Conservation (phyloP, 1,139 yeast species). For the Groenewaldozyma auringiensis region DNA sequence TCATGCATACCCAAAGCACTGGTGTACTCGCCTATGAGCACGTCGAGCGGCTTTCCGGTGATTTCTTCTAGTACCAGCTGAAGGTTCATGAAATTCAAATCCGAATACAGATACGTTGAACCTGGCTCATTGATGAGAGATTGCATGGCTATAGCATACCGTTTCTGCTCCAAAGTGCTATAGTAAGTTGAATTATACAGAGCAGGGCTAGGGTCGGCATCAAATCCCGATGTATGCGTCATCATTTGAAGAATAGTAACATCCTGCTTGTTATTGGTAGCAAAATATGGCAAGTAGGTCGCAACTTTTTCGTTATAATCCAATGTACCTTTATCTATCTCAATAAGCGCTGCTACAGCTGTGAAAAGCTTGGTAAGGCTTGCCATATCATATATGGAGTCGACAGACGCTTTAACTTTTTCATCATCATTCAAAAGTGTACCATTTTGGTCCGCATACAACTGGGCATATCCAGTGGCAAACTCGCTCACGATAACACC, state of each 20-base stretch:
- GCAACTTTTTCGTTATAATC: conserved; percentile 10
- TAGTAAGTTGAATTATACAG: conserved; percentile 4
- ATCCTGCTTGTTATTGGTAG: conserved; percentile 10
- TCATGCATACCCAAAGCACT: conserved; percentile 14
- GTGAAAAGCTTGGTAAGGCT: conserved; percentile 15
- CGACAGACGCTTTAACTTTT: conserved; percentile 6
- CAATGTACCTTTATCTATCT: conserved; percentile 10
- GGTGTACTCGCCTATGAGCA: conserved; percentile 7
- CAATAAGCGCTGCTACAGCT: conserved; percentile 14
- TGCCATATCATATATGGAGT: conserved; percentile 15
- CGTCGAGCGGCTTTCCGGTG: conserved; percentile 10
- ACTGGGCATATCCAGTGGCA: conserved; percentile 12
- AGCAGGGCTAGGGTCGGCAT: conserved; percentile 14
- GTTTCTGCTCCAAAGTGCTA: conserved; percentile 5
- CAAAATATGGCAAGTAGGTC: conserved; percentile 11
- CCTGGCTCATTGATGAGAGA: conserved; percentile 13
- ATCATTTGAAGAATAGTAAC: conserved; percentile 14
- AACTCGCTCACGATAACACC: conserved; percentile 9
- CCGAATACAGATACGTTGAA: conserved; percentile 12
- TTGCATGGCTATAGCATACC: conserved; percentile 9
- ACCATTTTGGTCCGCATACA: conserved; percentile 11
- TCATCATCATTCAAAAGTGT: conserved; percentile 7
- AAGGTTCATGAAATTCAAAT: conserved; percentile 14
- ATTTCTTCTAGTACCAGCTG: conserved; percentile 13
- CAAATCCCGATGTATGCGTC: conserved; percentile 18